Conservation (phyloP, 805 yeast species). For the Kodamaea restingae region DNA sequence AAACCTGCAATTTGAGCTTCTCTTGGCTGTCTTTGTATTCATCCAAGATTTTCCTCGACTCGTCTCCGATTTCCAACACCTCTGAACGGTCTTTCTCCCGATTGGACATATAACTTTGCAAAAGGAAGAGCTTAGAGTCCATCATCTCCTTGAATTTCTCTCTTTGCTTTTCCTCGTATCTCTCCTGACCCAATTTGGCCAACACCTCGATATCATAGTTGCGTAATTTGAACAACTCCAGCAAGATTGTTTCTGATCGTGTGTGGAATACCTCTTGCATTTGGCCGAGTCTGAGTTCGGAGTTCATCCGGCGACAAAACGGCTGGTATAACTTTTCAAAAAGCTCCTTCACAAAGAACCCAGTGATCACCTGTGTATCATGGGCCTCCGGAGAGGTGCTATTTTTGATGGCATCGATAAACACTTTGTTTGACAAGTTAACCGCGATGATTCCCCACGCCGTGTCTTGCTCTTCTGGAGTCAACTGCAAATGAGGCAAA, state of each 20-base stretch:
- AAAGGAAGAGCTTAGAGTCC: conserved; percentile 1
- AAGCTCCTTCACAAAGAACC: conserved; percentile 5
- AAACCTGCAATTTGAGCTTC: conserved; percentile 14
- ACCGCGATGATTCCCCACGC: conserved; percentile 36
- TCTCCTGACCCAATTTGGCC: conserved; percentile 19
- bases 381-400: not conserved
- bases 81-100: conserved; percentile 7
- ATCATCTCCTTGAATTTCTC: conserved; percentile 5
- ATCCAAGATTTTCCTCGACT: conserved; percentile 12
- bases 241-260: conserved; percentile 15
- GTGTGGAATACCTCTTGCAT: not conserved
- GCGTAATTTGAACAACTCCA: conserved; percentile 19
- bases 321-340: not conserved
- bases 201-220: conserved; percentile 21
- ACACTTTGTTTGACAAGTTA: conserved; percentile 21
- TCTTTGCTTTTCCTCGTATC: conserved; percentile 15
- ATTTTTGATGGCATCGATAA: conserved; percentile 12
- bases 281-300: not conserved
- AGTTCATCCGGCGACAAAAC: not conserved
- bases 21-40: conserved; percentile 15
- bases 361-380: conserved; percentile 6
- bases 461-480: conserved; percentile 20
- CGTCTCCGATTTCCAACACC: conserved; percentile 7
- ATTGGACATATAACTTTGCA: conserved; percentile 5
- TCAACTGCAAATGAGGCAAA: conserved; percentile 32